Evolutionary conservation across 2,329 filamentous ascomycete genomes (phyloP).

Genomic region (Penicillium italicum): DNA sequence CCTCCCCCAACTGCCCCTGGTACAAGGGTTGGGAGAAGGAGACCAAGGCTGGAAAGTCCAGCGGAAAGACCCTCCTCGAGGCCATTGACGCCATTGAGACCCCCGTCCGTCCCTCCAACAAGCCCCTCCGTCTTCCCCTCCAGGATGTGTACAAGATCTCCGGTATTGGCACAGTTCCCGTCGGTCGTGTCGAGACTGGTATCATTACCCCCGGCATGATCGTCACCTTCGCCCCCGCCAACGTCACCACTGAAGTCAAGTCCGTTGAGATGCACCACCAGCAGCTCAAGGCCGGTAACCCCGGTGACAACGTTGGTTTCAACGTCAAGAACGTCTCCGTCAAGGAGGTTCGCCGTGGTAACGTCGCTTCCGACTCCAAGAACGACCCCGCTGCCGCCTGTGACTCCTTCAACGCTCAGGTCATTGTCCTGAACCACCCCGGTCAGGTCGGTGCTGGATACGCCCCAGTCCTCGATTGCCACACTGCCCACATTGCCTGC

Average conservation of each 20-base stretch:
- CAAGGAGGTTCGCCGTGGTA: constrained; percentile 99
- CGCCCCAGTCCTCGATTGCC: constrained; percentile 98
- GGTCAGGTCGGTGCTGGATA: constrained; percentile 99
- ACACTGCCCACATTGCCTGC: constrained; percentile 99
- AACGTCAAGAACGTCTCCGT: constrained; percentile 99
- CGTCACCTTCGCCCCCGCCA: constrained; percentile 96
- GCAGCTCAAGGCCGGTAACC: constrained; percentile 90
- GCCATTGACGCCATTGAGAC: constrained; percentile 95
- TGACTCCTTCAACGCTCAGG: constrained; percentile 98
- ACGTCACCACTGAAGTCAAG: constrained; percentile 99
- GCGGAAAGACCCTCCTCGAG: constrained; percentile 97
- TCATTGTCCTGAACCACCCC: constrained; percentile 99
- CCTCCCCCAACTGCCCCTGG: constrained; percentile 94
- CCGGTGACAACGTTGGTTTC: constrained; percentile 99
- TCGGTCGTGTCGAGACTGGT: constrained; percentile 99
- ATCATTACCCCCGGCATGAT: constrained; percentile 77
- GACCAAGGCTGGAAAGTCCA: constrained; percentile 79
- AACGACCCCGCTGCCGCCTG: constrained; percentile 89
- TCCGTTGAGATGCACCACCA: constrained; percentile 99
- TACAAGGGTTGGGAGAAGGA: constrained; percentile 99
- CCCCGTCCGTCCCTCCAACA: constrained; percentile 90
- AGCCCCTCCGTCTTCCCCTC: constrained; percentile 99
- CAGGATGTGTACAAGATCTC: constrained; percentile 99
- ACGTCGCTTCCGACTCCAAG: constrained; percentile 99
- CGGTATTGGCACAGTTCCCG: constrained; percentile 99